Base-by-base conservation (phyloP, 1,139 yeast genomes). In the Hemisphaericaspora xylofermentans region DNA sequence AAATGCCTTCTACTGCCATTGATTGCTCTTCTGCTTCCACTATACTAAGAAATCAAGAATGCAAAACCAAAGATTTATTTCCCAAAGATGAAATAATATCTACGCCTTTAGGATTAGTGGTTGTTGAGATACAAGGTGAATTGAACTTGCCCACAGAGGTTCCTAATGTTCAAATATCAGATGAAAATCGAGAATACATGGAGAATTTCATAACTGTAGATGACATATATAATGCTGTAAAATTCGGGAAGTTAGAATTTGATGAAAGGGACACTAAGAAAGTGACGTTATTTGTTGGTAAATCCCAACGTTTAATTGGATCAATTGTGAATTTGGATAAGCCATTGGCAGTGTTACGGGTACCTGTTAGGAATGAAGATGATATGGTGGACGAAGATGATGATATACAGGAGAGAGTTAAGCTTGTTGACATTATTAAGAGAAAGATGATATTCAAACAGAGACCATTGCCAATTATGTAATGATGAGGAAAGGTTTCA, bases 391-490 rank as follows among this genome's bases (percentile, higher is more conserved):
- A 37, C n/a, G 40, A 33, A 9, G 8, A n/a, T 2, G 50, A 41
- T 19, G 31, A 26, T 10, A 38, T 61, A 1, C 51, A 50, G 2
- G 52, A 51, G 2, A 38, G 25, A 7, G 72, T 80, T 9, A 64
- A 74, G 44, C 64, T 84, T 52, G 61, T 80, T n/a, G 91, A 84
- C 57, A 61, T 84, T 1, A 70, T 84, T 7, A 62, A 61, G 29
- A 71, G 74, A 43, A 82, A 82, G 53, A 58, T 83, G 16, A 68
- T 82, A 6, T 84, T 84, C 54, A 77, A 73, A 42, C 76, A 78
- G 30, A 67, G 93, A 46, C 91, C 93, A 0, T 64, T 84, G 42
- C 93, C 93, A 3, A 81, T 84, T 39, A 84, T 84, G 89, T 83
- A 58, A n/a, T n/a, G n/a, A n/a, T n/a, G n/a, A n/a, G n/a, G n/a